Evolutionary conservation across 306 rosid genomes (phyloP), one percentile per base, ranked within the genome.

Genomic region (Quercus glauca): DNA sequence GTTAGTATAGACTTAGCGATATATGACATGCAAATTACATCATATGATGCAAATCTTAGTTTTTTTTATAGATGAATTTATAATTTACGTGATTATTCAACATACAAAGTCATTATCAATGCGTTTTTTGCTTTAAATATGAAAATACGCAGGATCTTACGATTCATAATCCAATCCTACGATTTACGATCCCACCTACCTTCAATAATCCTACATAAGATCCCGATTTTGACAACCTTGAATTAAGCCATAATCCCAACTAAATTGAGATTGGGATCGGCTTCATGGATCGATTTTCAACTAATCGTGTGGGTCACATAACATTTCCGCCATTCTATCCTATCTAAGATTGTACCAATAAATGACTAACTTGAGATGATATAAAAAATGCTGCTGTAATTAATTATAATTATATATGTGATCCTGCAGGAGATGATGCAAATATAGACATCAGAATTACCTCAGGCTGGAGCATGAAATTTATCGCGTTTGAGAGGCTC

Each of bases 381-480:
- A 26, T 37, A 63, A 26, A 35, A 67, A 67, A 18, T 26, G 23
- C 45, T 67, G 51, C 51, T 67, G 51, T 67, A 35, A 28, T 8
- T 31, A 21, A 18, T 35, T 67, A 31, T 19, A 18, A 67, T 19
- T 6, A 35, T 3, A 35, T 17, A 19, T n/a, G 17, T 67, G 26
- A 67, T 67, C 19, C 12, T 45, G 12, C 51, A 21, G 31, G 15
- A 64, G 31, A 56, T n/a, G 74, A 17, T 35, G 67, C 21, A 58
- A 28, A 64, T 57, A 59, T 19, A 25, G 82, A 76, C 37, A 73
- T 74, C 20, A 71, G 71, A 51, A 71, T 49, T 87, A 95, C 99
- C 98, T 90, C 96, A 65, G 96, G 91, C 76, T 91, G 97, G 73
- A 95, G 98, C 99, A 95, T 95, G 84, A 91, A 93, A 73, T 63